Conservation (phyloP, 2,329 filamentous ascomycete species). For the Rhexocercosporidium sp. region DNA sequence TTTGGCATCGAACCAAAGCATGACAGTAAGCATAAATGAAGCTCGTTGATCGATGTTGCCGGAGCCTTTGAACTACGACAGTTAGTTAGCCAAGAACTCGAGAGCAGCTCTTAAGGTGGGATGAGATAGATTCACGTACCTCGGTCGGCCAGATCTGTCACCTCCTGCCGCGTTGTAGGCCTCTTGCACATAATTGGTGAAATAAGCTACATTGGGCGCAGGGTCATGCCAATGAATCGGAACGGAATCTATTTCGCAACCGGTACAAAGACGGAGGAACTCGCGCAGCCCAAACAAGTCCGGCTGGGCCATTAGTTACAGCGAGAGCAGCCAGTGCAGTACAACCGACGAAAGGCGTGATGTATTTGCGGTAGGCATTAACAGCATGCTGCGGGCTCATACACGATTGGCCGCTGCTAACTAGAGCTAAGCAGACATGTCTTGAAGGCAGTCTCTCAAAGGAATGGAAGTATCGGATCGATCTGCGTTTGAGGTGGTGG, state of each 20-base stretch:
- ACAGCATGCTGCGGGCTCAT: slow-evolving; percentile 39
- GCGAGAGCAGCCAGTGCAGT: slow-evolving; percentile 49
- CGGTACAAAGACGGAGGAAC: slow-evolving; percentile 42
- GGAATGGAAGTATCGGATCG: too few species aligned
- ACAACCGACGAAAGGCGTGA: slow-evolving; percentile 47
- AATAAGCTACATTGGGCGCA: slow-evolving; percentile 42
- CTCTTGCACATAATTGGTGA: slow-evolving; percentile 48
- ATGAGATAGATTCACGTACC: slow-evolving; percentile 37
- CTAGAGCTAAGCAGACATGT: too few species aligned
- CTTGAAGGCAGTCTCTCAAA: too few species aligned
- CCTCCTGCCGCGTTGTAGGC: slow-evolving; percentile 27
- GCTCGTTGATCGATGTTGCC: neutral
- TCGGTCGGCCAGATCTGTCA: slow-evolving; percentile 28
- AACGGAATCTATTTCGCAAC: slow-evolving; percentile 50
- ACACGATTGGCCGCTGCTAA: neutral
- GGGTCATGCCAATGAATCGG: slow-evolving; percentile 47
- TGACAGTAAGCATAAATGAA: neutral
- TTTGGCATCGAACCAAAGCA: slow-evolving; percentile 8
- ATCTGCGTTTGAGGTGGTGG: too few species aligned
- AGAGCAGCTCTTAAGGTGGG: slow-evolving; percentile 35
- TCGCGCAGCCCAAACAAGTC: slow-evolving; percentile 48
- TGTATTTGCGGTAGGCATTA: slow-evolving; percentile 45
- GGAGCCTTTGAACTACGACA: slow-evolving; percentile 1
- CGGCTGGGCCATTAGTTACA: slow-evolving; percentile 49
- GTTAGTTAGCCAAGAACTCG: neutral